Evolutionary conservation across 805 yeast species (phyloP).

Genomic region (Hermanozyma aechmeae): DNA sequence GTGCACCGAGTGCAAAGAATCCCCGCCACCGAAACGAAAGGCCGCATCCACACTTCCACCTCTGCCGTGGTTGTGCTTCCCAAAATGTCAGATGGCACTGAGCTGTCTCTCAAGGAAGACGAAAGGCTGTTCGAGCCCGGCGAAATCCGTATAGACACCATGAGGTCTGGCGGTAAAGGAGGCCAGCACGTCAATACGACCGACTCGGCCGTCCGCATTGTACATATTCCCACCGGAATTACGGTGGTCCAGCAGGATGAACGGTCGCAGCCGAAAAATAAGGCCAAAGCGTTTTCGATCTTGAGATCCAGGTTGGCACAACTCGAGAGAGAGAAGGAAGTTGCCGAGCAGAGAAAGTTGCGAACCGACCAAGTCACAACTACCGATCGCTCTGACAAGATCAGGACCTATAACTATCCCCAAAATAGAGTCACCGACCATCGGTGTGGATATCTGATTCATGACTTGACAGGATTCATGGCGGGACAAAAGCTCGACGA

Average conservation of each 20-base stretch:
- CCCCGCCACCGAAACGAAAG: slow-evolving; percentile 90
- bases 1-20: slow-evolving; percentile 93
- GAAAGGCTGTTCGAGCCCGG: slow-evolving; percentile 75
- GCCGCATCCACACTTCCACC: slow-evolving; percentile 91
- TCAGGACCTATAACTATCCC: slow-evolving; percentile 86
- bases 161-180: slow-evolving; percentile 95
- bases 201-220: slow-evolving; percentile 90
- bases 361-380: slow-evolving; percentile 80
- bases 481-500: slow-evolving; percentile 26
- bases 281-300: slow-evolving; percentile 82
- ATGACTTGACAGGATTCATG: slow-evolving; percentile 50
- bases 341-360: slow-evolving; percentile 53
- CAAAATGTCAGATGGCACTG: slow-evolving; percentile 53
- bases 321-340: slow-evolving; percentile 54
- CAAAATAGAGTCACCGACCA: slow-evolving; percentile 94
- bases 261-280: slow-evolving; percentile 88
- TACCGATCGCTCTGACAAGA: slow-evolving; percentile 86
- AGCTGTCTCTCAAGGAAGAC: slow-evolving; percentile 34
- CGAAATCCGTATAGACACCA: slow-evolving; percentile 89
- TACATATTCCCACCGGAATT: slow-evolving; percentile 87
- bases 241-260: slow-evolving; percentile 90
- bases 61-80: slow-evolving; percentile 94
- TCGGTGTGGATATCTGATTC: slow-evolving; percentile 71
- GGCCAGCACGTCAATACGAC: slow-evolving; percentile 98
- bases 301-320: slow-evolving; percentile 82